phyloP scores from a whole-genome alignment of 371 early-diverging fungal species.

The Mortierella sp. region DNA sequence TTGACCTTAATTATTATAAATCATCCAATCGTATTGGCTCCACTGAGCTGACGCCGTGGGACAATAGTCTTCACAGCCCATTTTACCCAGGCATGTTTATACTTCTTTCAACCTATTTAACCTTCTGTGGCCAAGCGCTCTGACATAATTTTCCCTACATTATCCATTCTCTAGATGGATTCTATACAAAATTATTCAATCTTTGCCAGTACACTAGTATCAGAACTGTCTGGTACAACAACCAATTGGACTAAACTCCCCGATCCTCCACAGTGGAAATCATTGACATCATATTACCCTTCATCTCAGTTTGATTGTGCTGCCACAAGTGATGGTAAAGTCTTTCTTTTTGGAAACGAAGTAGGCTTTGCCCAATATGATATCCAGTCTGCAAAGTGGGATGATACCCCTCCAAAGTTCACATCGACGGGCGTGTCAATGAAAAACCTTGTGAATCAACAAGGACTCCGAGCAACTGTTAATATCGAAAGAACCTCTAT shows the following conservation, averaged over 20 bases:
- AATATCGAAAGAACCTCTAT: conserved; percentile 14
- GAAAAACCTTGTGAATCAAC: conserved; percentile 6
- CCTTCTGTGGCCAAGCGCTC: too few relatives aligned
- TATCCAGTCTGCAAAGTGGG: neutral
- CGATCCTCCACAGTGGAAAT: conserved; percentile 1
- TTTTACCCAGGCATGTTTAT: too few relatives aligned
- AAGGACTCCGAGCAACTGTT: conserved; percentile 3
- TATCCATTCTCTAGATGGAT: too few relatives aligned
- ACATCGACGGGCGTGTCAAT: neutral
- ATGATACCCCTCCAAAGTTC: neutral
- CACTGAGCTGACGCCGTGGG: too few relatives aligned
- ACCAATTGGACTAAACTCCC: conserved; percentile 6
- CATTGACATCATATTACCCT: neutral
- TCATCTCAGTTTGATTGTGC: conserved; percentile 19
- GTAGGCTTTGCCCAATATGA: conserved; percentile 13
- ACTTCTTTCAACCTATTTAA: too few relatives aligned
- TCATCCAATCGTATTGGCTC: too few relatives aligned
- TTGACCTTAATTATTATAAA: too few relatives aligned
- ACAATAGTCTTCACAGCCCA: too few relatives aligned
- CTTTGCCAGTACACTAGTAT: too few relatives aligned
- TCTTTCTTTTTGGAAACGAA: conserved; percentile 12
- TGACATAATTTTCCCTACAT: too few relatives aligned
- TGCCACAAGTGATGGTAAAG: conserved; percentile 3
- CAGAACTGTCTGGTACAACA: too few relatives aligned
- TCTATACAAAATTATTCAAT: too few relatives aligned